Percentiles rank a stretch among this genome's conserved stretches.
Evolutionary conservation across 2,329 filamentous ascomycete species (phyloP).

Genomic region (Alternaria burnsii): DNA sequence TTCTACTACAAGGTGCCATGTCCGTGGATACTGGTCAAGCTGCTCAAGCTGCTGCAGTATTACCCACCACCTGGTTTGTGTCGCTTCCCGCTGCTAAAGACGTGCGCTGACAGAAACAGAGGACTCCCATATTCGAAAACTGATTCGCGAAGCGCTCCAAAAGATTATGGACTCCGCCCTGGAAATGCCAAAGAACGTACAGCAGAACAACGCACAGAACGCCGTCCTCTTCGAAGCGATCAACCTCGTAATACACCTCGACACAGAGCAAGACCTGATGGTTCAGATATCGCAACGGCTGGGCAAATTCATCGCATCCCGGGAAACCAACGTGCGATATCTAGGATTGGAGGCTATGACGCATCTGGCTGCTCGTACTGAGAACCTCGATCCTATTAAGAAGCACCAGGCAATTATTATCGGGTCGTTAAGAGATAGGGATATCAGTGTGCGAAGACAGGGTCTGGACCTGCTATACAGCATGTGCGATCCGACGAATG

Average conservation of each 20-base stretch:
- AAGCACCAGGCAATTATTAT: constrained; percentile 97
- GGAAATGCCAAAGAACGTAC: constrained; percentile 96
- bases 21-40: constrained; percentile 97
- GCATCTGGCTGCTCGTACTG: constrained; percentile 90
- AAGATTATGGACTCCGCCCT: constrained; percentile 90
- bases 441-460: constrained; percentile 96
- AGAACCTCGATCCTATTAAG: constrained; percentile 96
- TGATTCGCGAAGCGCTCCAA: constrained; percentile 91
- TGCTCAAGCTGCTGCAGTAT: constrained; percentile 90
- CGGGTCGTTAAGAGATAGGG: constrained; percentile 89
- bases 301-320: constrained; percentile 94
- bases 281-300: constrained; percentile 91
- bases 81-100: neutral
- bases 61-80: constrained; percentile 85
- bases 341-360: constrained; percentile 97
- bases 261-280: constrained; percentile 94
- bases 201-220: constrained; percentile 99
- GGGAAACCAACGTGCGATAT: constrained; percentile 97
- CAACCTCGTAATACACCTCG: constrained; percentile 96
- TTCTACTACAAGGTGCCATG: constrained; percentile 99
- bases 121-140: constrained; percentile 87
- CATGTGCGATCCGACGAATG: constrained; percentile 98
- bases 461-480: constrained; percentile 96
- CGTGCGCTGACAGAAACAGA: constrained; percentile 63
- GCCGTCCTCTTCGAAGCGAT: constrained; percentile 98